Evolutionary conservation across 2,329 filamentous ascomycete genomes (phyloP).

Genomic region (Ophiostoma ulmi): DNA sequence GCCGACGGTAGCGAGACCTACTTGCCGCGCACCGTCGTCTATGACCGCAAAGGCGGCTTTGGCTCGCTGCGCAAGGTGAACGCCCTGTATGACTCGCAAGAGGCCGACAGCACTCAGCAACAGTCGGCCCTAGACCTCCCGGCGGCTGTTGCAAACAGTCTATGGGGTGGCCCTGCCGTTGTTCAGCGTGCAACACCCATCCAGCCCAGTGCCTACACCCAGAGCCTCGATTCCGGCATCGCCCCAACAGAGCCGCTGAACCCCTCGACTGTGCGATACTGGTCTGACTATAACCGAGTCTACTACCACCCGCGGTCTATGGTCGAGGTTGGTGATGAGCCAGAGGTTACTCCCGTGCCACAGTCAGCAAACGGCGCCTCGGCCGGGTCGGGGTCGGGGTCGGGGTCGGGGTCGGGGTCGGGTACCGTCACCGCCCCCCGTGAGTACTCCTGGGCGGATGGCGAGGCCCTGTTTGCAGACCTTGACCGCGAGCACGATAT

Average conservation of each 20-base stretch:
- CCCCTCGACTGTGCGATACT: conserved; percentile 74
- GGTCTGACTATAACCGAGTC: conserved; percentile 92
- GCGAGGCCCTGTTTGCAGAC: conserved; percentile 67
- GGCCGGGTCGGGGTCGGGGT: not conserved
- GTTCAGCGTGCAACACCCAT: conserved; percentile 66
- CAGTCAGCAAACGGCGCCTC: not conserved
- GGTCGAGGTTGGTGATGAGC: conserved; percentile 56
- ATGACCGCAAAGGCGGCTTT: conserved; percentile 91
- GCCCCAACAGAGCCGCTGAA: conserved; percentile 56
- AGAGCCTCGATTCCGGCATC: conserved; percentile 67
- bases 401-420: not conserved
- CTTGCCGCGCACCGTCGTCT: conserved; percentile 84
- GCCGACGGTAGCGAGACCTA: conserved; percentile 85
- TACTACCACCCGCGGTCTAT: conserved; percentile 87
- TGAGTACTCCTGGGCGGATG: conserved; percentile 53
- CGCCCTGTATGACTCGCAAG: conserved; percentile 66
- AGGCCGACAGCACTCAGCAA: conserved; percentile 27
- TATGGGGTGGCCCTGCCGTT: conserved; percentile 56
- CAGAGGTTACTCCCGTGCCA: conserved; percentile 14
- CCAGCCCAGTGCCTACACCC: conserved; percentile 68
- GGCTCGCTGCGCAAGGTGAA: conserved; percentile 84
- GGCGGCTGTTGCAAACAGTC: conserved; percentile 18
- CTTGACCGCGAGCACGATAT: conserved; percentile 79
- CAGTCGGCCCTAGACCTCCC: conserved; percentile 21
- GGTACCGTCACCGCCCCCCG: not conserved